Evolutionary conservation across 139 green algal species (phyloP), one percentile per base, ranked within the genome.

Genomic region (Chlorella ohadii): DNA sequence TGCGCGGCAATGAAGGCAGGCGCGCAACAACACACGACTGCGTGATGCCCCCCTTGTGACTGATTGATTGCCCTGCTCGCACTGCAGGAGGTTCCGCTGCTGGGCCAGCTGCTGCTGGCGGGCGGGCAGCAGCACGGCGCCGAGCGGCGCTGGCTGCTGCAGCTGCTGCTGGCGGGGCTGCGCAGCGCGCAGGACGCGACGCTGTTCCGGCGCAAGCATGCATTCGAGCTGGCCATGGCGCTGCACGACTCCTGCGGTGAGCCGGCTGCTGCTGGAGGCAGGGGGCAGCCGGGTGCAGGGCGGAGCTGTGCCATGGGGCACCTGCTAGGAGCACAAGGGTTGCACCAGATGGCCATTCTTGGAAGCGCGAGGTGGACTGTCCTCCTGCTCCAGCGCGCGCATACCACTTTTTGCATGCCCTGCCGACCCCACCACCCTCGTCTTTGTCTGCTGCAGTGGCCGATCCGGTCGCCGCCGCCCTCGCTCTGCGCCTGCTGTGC

Each of bases 81-180:
- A 36, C 1, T 64, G 47, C 84, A 84, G 76, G 72, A 87, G 12
- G 68, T 93, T 47, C 89, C 92, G 28, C 82, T 94, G 67, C 79
- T 92, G 66, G 66, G 79, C 25, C 74, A 89, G 66, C 78, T 89
- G 59, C 80, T 90, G 75, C n/a, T 75, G 27, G 80, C 59, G 12
- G 83, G 82, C 59, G 65, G 47, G 33, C 72, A 68, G 51, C 63
- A 83, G 63, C 78, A 87, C 23, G 38, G 61, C 2, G 78, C 72
- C 4, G 86, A 96, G 85, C 86, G 86, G 78, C 36, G 41, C 57
- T 96, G 92, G 92, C 55, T 93, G 75, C 79, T 95, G 75, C 73
- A 80, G 70, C 82, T 96, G 84, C 86, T 96, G 84, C 86, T 84
- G 27, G 81, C 85, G 61, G 92, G 89, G 25, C 78, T 93, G 36